Base-by-base conservation (phyloP, 768 basidiomycete species). In the Hypholoma fasciculare region DNA sequence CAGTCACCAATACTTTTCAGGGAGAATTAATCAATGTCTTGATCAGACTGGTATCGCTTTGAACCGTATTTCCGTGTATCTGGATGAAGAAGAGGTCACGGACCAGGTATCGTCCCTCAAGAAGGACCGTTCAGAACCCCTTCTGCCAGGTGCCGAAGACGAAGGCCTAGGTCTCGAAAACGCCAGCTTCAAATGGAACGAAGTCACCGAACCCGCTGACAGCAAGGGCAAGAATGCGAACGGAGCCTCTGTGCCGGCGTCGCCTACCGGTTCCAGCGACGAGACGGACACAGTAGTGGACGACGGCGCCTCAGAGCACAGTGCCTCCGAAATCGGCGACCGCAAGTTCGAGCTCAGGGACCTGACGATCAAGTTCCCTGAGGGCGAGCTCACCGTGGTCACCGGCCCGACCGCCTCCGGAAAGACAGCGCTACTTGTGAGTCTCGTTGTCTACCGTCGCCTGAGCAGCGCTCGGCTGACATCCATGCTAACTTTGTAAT, bases 381-480 rank as follows among this genome's bases (percentile, higher is more conserved):
- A 87, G 37, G 85, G 88, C 9, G 68, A 85, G 68, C 72, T 95
- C 16, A 84, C 89, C 0, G 72, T 94, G 7, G 77, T 94, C 53
- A 88, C 87, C 19, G 89, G 89, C 1, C 89, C 91, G 0, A 93
- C 91, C 5, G 92, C 90, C 4, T 85, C 85, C 42, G 92, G 92
- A 1, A 95, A 95, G 74, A 91, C 88, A 0, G 90, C 92, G 0
- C 71, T 93, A 1, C 76, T 94, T 53, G 87, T 87, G 62, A 38
- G 83, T 70, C 30, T 34, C 30, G 54, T 37, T 53, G 23, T 19
- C 43, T 50, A 12, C 2, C 55, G 4, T 54, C 4, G 4, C 16
- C 8, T 20, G 50, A 19, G 38, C n/a, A 5, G n/a, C 30, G 16
- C 30, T 30, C 20, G 16, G 19, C 44, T 12, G 16, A n/a, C 13